These are phyloP conservation scores for Reticulascus tulasneorum DNA, from an alignment of 2,329 filamentous ascomycete species.

Conservation along the genomic window DNA sequence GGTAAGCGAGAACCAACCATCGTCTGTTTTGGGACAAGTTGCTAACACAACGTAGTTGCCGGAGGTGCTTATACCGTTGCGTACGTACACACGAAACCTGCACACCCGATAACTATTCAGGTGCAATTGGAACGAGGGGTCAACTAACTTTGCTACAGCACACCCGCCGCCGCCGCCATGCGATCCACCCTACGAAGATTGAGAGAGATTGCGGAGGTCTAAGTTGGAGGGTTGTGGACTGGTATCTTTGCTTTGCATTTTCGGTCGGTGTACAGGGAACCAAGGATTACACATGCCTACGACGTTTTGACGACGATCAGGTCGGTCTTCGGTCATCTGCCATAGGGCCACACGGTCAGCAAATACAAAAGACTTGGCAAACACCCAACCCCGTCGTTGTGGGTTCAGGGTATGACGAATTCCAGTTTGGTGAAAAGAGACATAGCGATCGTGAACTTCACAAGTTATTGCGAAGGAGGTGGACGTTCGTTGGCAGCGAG, in stretches of 20 bases:
- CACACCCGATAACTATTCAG: neutral
- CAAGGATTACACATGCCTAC: slow-evolving; percentile 39
- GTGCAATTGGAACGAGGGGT: neutral
- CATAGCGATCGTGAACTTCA: too few species aligned
- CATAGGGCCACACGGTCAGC: slow-evolving; percentile 39
- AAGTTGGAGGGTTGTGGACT: slow-evolving; percentile 39
- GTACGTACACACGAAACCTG: slow-evolving; percentile 60
- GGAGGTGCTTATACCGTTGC: slow-evolving; percentile 93
- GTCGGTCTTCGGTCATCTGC: slow-evolving; percentile 30
- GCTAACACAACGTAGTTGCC: slow-evolving; percentile 44
- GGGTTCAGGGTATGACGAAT: too few species aligned
- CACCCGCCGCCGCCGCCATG: slow-evolving; percentile 88
- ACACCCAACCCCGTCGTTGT: too few species aligned
- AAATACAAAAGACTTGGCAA: slow-evolving; percentile 31
- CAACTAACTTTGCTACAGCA: slow-evolving; percentile 50
- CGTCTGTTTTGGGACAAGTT: neutral
- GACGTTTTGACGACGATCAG: slow-evolving; percentile 35
- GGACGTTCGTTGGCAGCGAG: too few species aligned
- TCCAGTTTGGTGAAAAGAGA: too few species aligned
- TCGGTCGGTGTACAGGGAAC: slow-evolving; percentile 42
- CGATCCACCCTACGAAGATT: slow-evolving; percentile 95
- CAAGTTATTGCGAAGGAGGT: too few species aligned
- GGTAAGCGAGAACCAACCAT: slow-evolving; percentile 24
- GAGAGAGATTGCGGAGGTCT: slow-evolving; percentile 96
- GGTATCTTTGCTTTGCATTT: slow-evolving; percentile 42